Percentiles rank a stretch among this genome's conserved stretches.
Conservation (phyloP, 169 alveolate species). For the Babesia ovata region DNA sequence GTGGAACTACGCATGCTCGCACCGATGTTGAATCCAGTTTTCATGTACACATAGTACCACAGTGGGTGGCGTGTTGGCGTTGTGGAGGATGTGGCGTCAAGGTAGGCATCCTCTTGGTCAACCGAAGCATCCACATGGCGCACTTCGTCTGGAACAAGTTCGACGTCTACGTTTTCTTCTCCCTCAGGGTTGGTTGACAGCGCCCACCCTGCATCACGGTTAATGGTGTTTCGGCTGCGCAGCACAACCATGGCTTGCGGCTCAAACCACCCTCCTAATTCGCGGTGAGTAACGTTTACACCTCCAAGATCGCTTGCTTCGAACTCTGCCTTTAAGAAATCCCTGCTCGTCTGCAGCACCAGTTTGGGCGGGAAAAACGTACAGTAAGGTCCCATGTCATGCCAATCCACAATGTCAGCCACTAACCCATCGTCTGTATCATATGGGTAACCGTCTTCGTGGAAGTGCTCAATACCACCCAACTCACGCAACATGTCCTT, state of each 20-base stretch:
- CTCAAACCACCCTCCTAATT: slow-evolving; percentile 43
- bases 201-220: slow-evolving; percentile 27
- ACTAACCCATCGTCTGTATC: slow-evolving; percentile 11
- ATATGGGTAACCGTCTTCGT: slow-evolving; percentile 18
- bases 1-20: not conserved
- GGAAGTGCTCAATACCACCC: slow-evolving; percentile 6
- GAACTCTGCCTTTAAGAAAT: not conserved
- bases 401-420: slow-evolving; percentile 38
- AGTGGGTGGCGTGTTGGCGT: slow-evolving; percentile 3
- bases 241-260: slow-evolving; percentile 19
- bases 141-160: not conserved
- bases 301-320: not conserved
- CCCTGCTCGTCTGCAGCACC: slow-evolving; percentile 16
- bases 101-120: slow-evolving; percentile 28
- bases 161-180: too few relatives aligned
- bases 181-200: slow-evolving; percentile 1
- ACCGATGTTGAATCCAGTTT: slow-evolving; percentile 3
- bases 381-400: slow-evolving; percentile 32
- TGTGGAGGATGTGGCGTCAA: slow-evolving; percentile 15
- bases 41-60: slow-evolving; percentile 23
- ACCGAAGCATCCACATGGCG: not conserved
- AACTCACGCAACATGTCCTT: not conserved
- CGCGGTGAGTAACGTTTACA: slow-evolving; percentile 22
- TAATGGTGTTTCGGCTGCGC: not conserved
- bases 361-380: slow-evolving; percentile 5